These are phyloP conservation scores for Cenchrus purpureus DNA, from an alignment of 176 grass and related monocot species.

Conservation along the genomic window DNA sequence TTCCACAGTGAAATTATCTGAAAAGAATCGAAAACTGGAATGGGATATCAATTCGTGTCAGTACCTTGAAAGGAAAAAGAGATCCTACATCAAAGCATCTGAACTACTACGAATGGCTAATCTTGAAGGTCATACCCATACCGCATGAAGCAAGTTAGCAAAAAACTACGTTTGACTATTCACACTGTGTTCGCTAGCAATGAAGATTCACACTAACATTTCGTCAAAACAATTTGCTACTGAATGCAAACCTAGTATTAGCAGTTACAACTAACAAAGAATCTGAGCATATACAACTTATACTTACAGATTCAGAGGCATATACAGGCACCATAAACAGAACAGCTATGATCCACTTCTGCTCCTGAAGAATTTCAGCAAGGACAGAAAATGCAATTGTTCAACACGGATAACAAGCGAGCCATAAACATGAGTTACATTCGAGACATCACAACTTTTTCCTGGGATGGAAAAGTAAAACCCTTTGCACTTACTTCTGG, in stretches of 20 bases:
- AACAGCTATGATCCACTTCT: conserved; percentile 90
- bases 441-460: not conserved
- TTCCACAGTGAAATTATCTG: conserved; percentile 89
- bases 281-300: not conserved
- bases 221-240: not conserved
- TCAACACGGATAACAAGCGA: not conserved
- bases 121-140: not conserved
- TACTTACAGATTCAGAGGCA: conserved; percentile 85
- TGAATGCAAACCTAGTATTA: not conserved
- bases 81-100: not conserved
- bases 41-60: conserved; percentile 31
- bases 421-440: not conserved
- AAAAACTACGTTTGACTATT: not conserved
- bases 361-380: conserved; percentile 63
- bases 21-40: conserved; percentile 27
- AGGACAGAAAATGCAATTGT: not conserved
- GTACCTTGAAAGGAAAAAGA: not conserved
- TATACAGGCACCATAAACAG: conserved; percentile 97
- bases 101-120: not conserved
- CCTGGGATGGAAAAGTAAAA: not conserved
- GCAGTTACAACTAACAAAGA: not conserved
- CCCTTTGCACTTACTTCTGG: conserved; percentile 52
- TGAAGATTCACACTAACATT: not conserved
- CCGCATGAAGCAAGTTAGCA: not conserved
- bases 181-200: not conserved